phyloP scores from a whole-genome alignment of 495 filamentous ascomycete genomes.

The Schizothecium vesticola region DNA sequence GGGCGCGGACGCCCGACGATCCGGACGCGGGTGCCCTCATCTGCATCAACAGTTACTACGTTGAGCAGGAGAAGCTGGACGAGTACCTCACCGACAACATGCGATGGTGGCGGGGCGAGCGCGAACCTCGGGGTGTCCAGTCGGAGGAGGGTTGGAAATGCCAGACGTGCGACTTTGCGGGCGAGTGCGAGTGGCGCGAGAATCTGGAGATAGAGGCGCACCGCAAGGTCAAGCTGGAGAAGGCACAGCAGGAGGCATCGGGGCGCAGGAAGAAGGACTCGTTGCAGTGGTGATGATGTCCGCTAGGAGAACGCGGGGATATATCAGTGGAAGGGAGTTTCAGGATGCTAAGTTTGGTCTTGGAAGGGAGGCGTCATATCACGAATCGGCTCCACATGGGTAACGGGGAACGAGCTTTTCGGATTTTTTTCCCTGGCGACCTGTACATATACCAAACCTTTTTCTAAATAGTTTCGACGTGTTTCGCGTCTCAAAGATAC shows the following conservation, averaged over 20 bases:
- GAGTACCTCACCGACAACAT: constrained; percentile 64
- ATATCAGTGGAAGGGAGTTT: background rate
- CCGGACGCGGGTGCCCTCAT: constrained; percentile 39
- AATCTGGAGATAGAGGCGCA: constrained; percentile 29
- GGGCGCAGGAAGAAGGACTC: background rate
- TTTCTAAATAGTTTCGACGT: background rate
- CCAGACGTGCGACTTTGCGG: constrained; percentile 51
- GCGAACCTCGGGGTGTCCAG: constrained; percentile 71
- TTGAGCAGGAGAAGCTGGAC: constrained; percentile 57
- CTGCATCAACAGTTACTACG: constrained; percentile 63
- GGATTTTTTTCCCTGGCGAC: background rate
- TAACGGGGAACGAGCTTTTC: background rate
- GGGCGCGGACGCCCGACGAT: constrained; percentile 29
- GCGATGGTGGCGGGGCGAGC: constrained; percentile 81
- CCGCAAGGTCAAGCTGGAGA: constrained; percentile 13
- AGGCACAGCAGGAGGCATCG: background rate
- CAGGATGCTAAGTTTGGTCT: background rate
- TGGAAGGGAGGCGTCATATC: background rate
- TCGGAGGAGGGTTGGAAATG: constrained; percentile 93
- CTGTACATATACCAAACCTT: background rate
- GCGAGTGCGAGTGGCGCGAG: constrained; percentile 49
- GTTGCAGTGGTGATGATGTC: background rate
- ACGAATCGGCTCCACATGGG: background rate
- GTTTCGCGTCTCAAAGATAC: background rate
- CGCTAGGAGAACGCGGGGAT: background rate